Percentiles rank a stretch among this genome's conserved stretches.
Evolutionary conservation across 2,329 filamentous ascomycete species (phyloP).

Genomic region (Aspergillus oerlinghausenensis): DNA sequence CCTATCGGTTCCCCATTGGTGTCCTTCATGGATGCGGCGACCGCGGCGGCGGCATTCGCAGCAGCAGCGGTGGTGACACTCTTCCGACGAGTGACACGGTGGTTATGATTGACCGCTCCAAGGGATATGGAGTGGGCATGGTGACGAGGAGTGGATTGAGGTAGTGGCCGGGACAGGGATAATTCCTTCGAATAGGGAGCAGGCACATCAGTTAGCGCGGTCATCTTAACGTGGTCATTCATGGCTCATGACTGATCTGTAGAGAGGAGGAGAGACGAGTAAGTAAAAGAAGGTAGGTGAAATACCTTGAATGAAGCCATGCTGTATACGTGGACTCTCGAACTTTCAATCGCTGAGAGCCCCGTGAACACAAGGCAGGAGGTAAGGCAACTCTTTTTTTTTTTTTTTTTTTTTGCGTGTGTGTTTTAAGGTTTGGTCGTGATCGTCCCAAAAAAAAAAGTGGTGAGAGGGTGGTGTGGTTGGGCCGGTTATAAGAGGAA

Average conservation of each 20-base stretch:
- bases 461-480: slow-evolving; percentile 3
- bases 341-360: slow-evolving; percentile 26
- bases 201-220: slow-evolving; percentile 18
- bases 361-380: slow-evolving; percentile 5
- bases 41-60: slow-evolving; percentile 60
- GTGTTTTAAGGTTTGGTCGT: not conserved
- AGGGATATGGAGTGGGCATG: slow-evolving; percentile 79
- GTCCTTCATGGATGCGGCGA: slow-evolving; percentile 65
- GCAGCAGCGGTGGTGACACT: slow-evolving; percentile 75
- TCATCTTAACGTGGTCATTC: not conserved
- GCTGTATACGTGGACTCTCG: slow-evolving; percentile 25
- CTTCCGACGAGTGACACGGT: slow-evolving; percentile 88
- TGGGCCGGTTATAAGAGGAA: slow-evolving; percentile 7
- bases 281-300: not conserved
- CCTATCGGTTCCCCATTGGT: slow-evolving; percentile 53
- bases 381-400: not conserved
- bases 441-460: slow-evolving; percentile 2
- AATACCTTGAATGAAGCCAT: slow-evolving; percentile 41
- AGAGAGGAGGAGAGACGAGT: not conserved
- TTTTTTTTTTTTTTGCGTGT: no score
- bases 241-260: not conserved
- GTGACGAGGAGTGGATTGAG: slow-evolving; percentile 65
- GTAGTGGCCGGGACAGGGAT: slow-evolving; percentile 62
- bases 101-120: slow-evolving; percentile 70
- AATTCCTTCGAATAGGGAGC: slow-evolving; percentile 28